phyloP scores from a whole-genome alignment of 2,329 filamentous ascomycete species.

The Trichoderma sp. region DNA sequence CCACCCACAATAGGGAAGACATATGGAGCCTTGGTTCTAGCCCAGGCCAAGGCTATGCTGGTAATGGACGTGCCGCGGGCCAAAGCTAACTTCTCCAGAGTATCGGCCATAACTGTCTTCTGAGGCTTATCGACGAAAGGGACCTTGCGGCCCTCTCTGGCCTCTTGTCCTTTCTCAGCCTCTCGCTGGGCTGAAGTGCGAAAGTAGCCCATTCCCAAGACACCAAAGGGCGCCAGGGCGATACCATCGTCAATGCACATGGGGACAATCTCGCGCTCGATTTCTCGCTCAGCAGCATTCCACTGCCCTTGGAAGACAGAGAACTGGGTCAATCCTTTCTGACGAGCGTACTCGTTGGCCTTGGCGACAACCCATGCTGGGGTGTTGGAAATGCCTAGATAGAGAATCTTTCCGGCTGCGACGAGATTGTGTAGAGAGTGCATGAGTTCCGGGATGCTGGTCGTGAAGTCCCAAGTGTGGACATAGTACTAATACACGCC shows the following conservation, averaged over 20 bases:
- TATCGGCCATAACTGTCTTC: slow-evolving; percentile 30
- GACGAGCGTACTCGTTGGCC: slow-evolving; percentile 32
- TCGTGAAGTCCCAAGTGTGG: slow-evolving; percentile 33
- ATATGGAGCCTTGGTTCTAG: slow-evolving; percentile 60
- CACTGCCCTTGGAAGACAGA: slow-evolving; percentile 37
- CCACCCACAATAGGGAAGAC: slow-evolving; percentile 64
- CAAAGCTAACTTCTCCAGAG: slow-evolving; percentile 25
- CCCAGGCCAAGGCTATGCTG: slow-evolving; percentile 56
- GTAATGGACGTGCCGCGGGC: slow-evolving; percentile 23
- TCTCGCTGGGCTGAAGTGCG: slow-evolving; percentile 14
- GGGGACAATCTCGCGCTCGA: slow-evolving; percentile 38
- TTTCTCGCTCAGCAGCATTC: slow-evolving; percentile 32
- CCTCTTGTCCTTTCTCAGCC: slow-evolving; percentile 1
- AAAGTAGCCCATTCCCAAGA: slow-evolving; percentile 43
- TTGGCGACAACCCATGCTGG: slow-evolving; percentile 38
- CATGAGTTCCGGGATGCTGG: slow-evolving; percentile 34
- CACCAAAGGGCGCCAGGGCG: slow-evolving; percentile 51
- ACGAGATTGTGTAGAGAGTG: slow-evolving; percentile 33
- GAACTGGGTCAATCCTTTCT: slow-evolving; percentile 34
- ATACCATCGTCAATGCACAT: slow-evolving; percentile 38
- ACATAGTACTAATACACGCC: slow-evolving; percentile 10
- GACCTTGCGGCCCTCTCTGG: slow-evolving; percentile 11
- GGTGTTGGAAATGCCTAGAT: slow-evolving; percentile 37
- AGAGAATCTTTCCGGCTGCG: slow-evolving; percentile 33
- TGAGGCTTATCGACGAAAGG: slow-evolving; percentile 19